A percentile compares a stretch with the other conserved stretches of the same genome.
Evolutionary conservation across 192 early-diverging fungal species (phyloP).

Genomic region (Phlyctochytrium bullatum): DNA sequence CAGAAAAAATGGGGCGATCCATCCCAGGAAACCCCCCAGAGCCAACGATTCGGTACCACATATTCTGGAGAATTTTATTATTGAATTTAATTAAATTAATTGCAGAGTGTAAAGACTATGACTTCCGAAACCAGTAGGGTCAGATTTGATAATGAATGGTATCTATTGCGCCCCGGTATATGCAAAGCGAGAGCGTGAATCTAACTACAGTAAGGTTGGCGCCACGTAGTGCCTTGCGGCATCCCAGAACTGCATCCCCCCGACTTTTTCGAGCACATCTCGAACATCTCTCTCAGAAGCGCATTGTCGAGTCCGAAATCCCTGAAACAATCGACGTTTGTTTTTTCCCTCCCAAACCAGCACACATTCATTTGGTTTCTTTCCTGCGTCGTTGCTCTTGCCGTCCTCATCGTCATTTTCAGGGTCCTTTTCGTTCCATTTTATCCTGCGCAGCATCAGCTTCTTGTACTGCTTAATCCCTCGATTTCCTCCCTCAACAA

Average conservation of each 20-base stretch:
- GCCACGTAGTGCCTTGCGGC: conserved; percentile 57
- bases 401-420: conserved; percentile 41
- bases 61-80: no score
- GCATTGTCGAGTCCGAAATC: conserved; percentile 69
- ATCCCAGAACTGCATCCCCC: conserved; percentile 87
- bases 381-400: conserved; percentile 10
- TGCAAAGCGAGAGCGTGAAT: no score
- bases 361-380: conserved; percentile 71
- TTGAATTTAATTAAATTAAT: no score
- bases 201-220: neutral
- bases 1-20: no score
- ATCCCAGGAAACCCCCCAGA: no score
- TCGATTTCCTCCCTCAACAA: conserved; percentile 93
- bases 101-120: no score
- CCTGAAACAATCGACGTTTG: conserved; percentile 70
- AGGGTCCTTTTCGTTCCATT: conserved; percentile 71
- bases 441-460: conserved; percentile 91
- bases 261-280: conserved; percentile 68
- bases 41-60: no score
- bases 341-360: conserved; percentile 94
- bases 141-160: no score
- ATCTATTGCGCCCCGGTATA: no score
- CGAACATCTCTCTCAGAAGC: conserved; percentile 72
- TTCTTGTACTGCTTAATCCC: conserved; percentile 91
- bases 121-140: no score